phyloP scores from a whole-genome alignment of 2,329 filamentous ascomycete species.

The Cercospora canescens region DNA sequence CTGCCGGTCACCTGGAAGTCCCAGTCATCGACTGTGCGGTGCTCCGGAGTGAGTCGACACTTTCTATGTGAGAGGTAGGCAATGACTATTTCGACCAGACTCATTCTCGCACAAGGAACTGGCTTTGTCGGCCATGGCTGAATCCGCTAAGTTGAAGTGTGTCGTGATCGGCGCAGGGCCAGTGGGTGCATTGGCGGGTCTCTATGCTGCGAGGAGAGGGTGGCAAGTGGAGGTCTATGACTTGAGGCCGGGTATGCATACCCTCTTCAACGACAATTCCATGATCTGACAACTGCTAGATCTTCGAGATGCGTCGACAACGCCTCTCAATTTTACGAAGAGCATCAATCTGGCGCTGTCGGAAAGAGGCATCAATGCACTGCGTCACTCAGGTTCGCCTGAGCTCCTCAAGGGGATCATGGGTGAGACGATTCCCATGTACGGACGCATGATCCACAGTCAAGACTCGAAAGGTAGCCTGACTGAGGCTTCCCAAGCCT shows the following conservation, averaged over 20 bases:
- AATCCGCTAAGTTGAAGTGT: constrained; percentile 28
- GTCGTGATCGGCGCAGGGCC: constrained; percentile 90
- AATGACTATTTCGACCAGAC: constrained; percentile 17
- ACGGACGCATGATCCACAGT: constrained; percentile 94
- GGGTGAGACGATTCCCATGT: constrained; percentile 82
- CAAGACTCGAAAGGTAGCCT: constrained; percentile 63
- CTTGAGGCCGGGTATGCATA: constrained; percentile 74
- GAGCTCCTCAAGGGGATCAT: constrained; percentile 74
- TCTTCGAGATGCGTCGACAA: constrained; percentile 77
- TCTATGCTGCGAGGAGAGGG: constrained; percentile 88
- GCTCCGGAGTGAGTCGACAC: background rate
- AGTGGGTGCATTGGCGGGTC: constrained; percentile 84
- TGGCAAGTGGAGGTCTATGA: constrained; percentile 94
- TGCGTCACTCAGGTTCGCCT: constrained; percentile 67
- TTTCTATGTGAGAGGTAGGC: constrained; percentile 1
- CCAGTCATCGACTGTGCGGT: constrained; percentile 12
- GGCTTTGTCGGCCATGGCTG: constrained; percentile 18
- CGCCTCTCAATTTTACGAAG: constrained; percentile 90
- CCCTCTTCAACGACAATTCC: background rate
- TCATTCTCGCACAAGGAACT: constrained; percentile 16
- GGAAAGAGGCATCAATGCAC: constrained; percentile 87
- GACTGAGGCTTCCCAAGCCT: constrained; percentile 79
- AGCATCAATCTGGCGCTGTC: constrained; percentile 98
- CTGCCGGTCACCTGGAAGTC: background rate
- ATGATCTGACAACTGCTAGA: constrained; percentile 55